Percentiles rank a stretch among this genome's conserved stretches.
phyloP scores from a whole-genome alignment of 2,329 filamentous ascomycete genomes.

The Colletotrichum horii region DNA sequence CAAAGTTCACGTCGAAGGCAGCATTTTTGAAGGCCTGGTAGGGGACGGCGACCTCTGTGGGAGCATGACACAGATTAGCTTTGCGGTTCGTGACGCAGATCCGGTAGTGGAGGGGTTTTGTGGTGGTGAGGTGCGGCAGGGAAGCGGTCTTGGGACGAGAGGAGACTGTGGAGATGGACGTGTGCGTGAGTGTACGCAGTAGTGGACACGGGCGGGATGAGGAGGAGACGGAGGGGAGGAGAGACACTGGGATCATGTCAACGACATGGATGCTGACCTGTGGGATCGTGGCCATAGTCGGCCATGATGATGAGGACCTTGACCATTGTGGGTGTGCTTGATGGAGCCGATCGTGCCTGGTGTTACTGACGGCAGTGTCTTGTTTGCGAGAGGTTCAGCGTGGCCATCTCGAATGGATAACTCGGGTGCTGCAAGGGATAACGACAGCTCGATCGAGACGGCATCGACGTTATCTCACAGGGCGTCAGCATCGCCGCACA shows the following conservation, averaged over 20 bases:
- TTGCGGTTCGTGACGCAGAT: constrained; percentile 2
- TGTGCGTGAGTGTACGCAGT: background rate
- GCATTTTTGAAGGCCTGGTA: constrained; percentile 52
- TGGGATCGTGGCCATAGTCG: constrained; percentile 61
- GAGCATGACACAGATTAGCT: background rate
- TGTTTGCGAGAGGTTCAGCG: background rate
- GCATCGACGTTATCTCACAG: background rate
- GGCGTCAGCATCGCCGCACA: background rate
- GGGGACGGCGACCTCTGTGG: constrained; percentile 54
- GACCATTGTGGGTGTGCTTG: constrained; percentile 23
- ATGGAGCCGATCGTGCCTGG: background rate
- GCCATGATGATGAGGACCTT: constrained; percentile 56
- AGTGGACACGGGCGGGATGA: background rate
- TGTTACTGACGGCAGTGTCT: background rate
- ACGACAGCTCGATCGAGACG: background rate
- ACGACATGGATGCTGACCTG: constrained; percentile 38
- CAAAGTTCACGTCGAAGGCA: constrained; percentile 52
- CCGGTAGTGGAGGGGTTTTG: background rate
- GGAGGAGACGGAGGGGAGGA: background rate
- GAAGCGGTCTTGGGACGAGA: background rate
- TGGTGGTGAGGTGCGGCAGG: background rate
- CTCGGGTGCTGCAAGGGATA: background rate
- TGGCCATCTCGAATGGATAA: background rate
- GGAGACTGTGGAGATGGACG: background rate
- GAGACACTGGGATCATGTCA: background rate